Conservation (phyloP, 129 eudicot genomes). For the Tagetes erecta region DNA sequence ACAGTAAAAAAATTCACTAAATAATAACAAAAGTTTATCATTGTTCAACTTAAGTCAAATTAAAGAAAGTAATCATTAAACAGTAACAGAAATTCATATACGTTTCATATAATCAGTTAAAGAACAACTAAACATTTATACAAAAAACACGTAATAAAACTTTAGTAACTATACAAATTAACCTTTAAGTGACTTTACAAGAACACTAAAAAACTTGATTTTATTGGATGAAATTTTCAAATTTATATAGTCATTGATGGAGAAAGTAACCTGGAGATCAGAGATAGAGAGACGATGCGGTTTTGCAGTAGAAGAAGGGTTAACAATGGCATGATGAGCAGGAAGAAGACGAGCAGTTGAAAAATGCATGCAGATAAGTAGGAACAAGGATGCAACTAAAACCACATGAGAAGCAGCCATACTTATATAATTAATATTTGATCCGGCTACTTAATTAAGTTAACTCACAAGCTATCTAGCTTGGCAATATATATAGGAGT, state of each 20-base stretch:
- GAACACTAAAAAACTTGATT: too few species aligned
- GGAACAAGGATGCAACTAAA: slow-evolving; percentile 11
- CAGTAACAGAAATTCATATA: too few species aligned
- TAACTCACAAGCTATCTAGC: background rate
- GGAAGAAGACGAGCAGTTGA: slow-evolving; percentile 42
- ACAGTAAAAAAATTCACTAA: too few species aligned
- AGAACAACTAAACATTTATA: too few species aligned
- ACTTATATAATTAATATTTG: background rate
- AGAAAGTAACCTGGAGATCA: slow-evolving; percentile 17
- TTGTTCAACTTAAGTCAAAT: too few species aligned
- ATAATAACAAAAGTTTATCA: too few species aligned
- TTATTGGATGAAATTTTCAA: background rate
- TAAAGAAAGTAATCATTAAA: too few species aligned
- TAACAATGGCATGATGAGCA: background rate
- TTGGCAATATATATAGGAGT: slow-evolving; percentile 16
- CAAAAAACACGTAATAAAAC: too few species aligned
- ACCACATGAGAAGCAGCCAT: slow-evolving; percentile 22
- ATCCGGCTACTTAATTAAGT: background rate
- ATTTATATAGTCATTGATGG: background rate
- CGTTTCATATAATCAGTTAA: too few species aligned
- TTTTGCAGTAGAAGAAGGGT: slow-evolving; percentile 25
- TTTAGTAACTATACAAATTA: too few species aligned
- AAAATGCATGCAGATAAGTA: slow-evolving; percentile 39
- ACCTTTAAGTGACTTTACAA: too few species aligned
- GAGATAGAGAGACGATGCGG: slow-evolving; percentile 17